Percentiles rank a stretch among this genome's conserved stretches.
Conservation (phyloP, 495 filamentous ascomycete species). For the Xylona heveae region DNA sequence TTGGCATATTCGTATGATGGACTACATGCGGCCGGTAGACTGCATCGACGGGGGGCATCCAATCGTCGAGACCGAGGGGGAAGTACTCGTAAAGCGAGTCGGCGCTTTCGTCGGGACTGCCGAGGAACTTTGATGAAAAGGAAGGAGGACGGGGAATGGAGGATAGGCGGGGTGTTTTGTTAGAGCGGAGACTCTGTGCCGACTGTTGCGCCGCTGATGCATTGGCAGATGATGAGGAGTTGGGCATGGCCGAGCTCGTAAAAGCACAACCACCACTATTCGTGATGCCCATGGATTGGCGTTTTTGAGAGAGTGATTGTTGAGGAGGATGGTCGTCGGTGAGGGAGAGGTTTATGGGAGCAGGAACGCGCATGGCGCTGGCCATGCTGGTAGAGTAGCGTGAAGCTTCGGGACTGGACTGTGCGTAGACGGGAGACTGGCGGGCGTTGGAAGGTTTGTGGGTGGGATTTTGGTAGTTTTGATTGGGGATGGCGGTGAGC, state of each 20-base stretch:
- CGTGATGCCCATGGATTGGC: too few relatives aligned
- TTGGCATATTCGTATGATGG: conserved; percentile 62
- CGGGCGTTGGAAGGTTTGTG: neutral
- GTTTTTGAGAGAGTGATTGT: conserved; percentile 3
- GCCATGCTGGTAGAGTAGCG: conserved; percentile 13
- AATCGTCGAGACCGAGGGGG: conserved; percentile 70
- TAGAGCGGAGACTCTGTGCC: too few relatives aligned
- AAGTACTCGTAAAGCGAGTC: conserved; percentile 86
- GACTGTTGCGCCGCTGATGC: too few relatives aligned
- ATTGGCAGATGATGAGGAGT: conserved; percentile 1
- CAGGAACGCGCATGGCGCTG: conserved; percentile 16
- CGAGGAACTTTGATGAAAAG: conserved; percentile 19
- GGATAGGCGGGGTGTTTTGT: conserved; percentile 8
- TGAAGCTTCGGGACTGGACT: conserved; percentile 30
- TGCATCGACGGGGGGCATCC: conserved; percentile 81
- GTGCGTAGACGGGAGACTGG: conserved; percentile 18
- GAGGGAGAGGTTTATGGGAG: conserved; percentile 54
- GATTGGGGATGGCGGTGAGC: conserved; percentile 4
- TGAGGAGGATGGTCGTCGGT: conserved; percentile 44
- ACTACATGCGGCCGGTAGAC: conserved; percentile 86
- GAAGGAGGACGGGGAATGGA: conserved; percentile 9
- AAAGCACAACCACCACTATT: too few relatives aligned
- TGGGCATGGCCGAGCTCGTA: too few relatives aligned
- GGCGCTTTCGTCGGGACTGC: conserved; percentile 42
- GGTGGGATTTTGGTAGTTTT: conserved; percentile 3